Evolutionary conservation across 75 land plant genomes (phyloP), one percentile per base, ranked within the genome.

Genomic region (Chamaecyparis obtusa): DNA sequence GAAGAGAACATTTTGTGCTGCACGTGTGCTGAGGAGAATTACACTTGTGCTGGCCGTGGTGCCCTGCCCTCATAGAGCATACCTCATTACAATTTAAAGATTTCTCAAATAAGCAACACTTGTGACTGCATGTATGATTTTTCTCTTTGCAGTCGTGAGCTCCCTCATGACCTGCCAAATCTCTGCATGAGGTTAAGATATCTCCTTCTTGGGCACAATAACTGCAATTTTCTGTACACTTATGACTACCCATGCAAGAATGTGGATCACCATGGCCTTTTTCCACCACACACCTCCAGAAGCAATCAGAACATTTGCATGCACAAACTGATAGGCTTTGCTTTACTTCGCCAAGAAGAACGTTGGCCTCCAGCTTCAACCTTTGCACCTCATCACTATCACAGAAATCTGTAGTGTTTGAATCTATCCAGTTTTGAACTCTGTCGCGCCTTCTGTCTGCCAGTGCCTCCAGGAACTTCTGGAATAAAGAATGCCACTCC

Each of bases 191-290:
- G 10, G 11, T 67, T 4, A 6, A 51, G 55, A 0, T 14, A 33
- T 60, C 74, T 44, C 8, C 27, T 19, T 91, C 88, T 32, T 60
- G 86, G 44, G 0, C 11, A 57, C 92, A 91, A 49, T 83, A 88
- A 2, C 85, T 83, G 55, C 92, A 91, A 19, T 60, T 64, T 32
- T 88, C 79, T 24, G 33, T 30, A 86, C 92, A 88, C 3, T 19
- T 27, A 77, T 91, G 92, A 51, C 36, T 69, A 0, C 88, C 90
- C 57, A 86, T 83, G 85, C 92, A 91, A 72, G 88, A 87, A 48
- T 91, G 92, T 11, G 1, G 49, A 48, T 82, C 55, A 13, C 83
- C 56, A 87, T 91, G 88, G 48, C 82, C 71, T 36, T 87, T 84
- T 33, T 86, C 87, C 14, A 89, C 2, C 33, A 87, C 74, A n/a